phyloP scores from a whole-genome alignment of 768 basidiomycete species.

The Rhizopogon vesiculosus region DNA sequence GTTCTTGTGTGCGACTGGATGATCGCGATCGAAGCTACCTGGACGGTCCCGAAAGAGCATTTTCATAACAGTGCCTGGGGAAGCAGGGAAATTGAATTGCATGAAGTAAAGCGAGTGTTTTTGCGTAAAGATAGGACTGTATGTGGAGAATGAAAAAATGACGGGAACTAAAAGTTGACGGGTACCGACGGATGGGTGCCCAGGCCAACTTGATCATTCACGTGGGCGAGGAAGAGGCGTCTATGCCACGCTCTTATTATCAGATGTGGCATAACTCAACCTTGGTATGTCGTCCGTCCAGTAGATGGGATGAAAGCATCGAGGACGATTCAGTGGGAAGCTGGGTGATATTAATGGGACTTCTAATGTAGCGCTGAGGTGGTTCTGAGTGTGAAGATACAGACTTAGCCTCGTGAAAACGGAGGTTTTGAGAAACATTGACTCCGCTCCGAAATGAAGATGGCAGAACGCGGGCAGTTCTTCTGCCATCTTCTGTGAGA shows the following conservation, averaged over 20 bases:
- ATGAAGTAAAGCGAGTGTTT: slow-evolving; percentile 4
- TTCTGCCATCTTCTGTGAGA: too few species aligned
- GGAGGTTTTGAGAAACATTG: not conserved
- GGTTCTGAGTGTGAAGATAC: not conserved
- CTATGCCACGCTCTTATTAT: slow-evolving; percentile 3
- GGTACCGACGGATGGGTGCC: not conserved
- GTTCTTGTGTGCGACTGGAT: slow-evolving; percentile 5
- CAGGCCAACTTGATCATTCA: slow-evolving; percentile 7
- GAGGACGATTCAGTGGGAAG: not conserved
- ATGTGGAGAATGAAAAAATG: slow-evolving; percentile 1
- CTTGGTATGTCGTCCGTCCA: not conserved
- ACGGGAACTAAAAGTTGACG: not conserved
- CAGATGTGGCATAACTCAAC: slow-evolving; percentile 10
- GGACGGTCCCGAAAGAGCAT: slow-evolving; percentile 27
- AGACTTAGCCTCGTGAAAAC: not conserved
- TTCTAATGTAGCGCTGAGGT: not conserved
- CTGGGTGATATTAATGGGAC: not conserved
- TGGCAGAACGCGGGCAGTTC: not conserved
- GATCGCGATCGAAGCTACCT: slow-evolving; percentile 19
- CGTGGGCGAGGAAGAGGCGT: slow-evolving; percentile 20
- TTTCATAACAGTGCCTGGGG: slow-evolving; percentile 21
- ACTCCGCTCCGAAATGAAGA: slow-evolving; percentile 1
- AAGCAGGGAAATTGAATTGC: slow-evolving; percentile 9
- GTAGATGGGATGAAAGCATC: not conserved
- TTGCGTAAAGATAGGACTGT: slow-evolving; percentile 6